Evolutionary conservation across 805 yeast genomes (phyloP), one percentile per base, ranked within the genome.

Genomic region (Ogataea nakhonphanomensis): DNA sequence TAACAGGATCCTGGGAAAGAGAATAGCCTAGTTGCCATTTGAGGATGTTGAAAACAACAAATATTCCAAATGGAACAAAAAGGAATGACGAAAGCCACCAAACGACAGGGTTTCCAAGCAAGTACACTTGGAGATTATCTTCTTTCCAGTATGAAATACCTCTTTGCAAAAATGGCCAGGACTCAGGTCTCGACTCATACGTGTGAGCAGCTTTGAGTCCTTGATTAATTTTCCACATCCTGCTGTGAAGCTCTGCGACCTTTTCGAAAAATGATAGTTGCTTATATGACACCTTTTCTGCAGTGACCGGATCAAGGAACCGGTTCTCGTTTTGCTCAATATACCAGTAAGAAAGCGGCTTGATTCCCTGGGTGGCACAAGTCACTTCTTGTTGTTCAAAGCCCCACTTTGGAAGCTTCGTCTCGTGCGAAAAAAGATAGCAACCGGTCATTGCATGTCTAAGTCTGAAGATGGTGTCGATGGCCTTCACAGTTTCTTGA

Each of bases 301-400:
- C 70, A 41, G 66, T 71, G 23, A 66, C 65, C 8, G 47, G 45
- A 33, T 59, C 61, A 42, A 77, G 53, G 45, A 65, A 67, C 41
- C 61, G 62, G 54, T 83, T 82, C 37, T 61, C 67, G 63, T 84
- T 84, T 43, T 77, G 71, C 65, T 85, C 95, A 53, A 85, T 67
- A 62, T 82, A 80, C 91, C 91, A 85, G 48, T 76, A 68, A 25
- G 80, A 68, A 52, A 80, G 71, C 12, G 74, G 69, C 41, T 75
- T 65, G 39, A 71, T 69, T 61, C 90, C 93, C 51, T 78, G 83
- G 13, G 74, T 62, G 26, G 95, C 88, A 67, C 90, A 75, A 3
- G 90, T 78, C 39, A 85, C 95, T 66, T 85, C 95, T 61, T 81
- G 90, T 62, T 85, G 95, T 46, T 79, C 84, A 50, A 79, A 82